Evolutionary conservation across 768 basidiomycete species (phyloP).

Genomic region (Psilocybe tampanensis): DNA sequence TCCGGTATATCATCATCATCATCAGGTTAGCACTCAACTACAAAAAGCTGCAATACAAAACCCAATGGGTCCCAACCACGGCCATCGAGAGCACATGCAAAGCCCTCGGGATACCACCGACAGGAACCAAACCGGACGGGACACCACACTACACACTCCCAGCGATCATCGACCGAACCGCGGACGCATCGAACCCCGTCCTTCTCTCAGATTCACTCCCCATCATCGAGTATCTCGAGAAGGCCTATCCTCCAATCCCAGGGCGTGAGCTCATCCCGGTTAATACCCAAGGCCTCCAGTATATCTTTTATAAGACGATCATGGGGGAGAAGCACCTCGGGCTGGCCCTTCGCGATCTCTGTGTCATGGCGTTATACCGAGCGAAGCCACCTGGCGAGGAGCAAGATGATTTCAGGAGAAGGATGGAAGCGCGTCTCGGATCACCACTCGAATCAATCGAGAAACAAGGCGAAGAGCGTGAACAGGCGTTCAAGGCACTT

Average conservation of each 20-base stretch:
- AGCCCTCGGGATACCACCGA: conserved; percentile 27
- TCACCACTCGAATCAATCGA: conserved; percentile 22
- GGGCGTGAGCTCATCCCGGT: conserved; percentile 22
- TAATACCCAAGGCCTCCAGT: conserved; percentile 23
- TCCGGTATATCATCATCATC: too few species aligned
- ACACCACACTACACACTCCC: conserved; percentile 35
- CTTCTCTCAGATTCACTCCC: conserved; percentile 34
- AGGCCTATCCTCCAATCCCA: conserved; percentile 24
- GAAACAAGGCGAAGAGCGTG: conserved; percentile 24
- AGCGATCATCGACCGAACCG: conserved; percentile 30
- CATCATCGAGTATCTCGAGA: conserved; percentile 40
- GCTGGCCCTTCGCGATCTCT: conserved; percentile 17
- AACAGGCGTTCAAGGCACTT: conserved; percentile 22
- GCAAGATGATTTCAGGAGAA: conserved; percentile 12
- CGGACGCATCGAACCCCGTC: conserved; percentile 19
- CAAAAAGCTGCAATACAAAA: conserved; percentile 27
- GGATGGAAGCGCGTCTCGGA: conserved; percentile 21
- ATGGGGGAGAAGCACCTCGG: conserved; percentile 17
- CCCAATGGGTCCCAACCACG: conserved; percentile 26
- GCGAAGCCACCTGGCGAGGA: conserved; percentile 24
- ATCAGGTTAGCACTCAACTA: conserved; percentile 20
- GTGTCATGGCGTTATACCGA: conserved; percentile 21
- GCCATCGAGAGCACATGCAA: conserved; percentile 28
- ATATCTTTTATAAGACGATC: conserved; percentile 22
- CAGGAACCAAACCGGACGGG: conserved; percentile 24